These are phyloP conservation scores for Claviceps pusilla DNA, from an alignment of 2,329 filamentous ascomycete species.

Conservation along the genomic window DNA sequence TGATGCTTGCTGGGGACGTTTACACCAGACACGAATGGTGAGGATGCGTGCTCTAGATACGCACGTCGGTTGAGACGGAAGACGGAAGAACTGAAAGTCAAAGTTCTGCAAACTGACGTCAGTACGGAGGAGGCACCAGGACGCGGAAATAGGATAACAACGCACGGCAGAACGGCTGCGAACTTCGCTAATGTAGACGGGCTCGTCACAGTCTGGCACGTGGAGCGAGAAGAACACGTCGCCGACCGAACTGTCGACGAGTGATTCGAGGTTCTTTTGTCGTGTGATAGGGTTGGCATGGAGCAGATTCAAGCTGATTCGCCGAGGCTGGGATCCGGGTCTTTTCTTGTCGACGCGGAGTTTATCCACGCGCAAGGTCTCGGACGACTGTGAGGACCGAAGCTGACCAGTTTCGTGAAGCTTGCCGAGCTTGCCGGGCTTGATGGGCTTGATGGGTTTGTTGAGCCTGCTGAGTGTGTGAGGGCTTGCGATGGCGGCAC, in stretches of 20 bases:
- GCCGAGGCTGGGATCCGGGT: constrained; percentile 19
- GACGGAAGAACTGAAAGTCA: constrained; percentile 72
- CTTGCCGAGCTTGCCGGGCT: constrained; percentile 43
- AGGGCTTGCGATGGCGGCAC: constrained; percentile 53
- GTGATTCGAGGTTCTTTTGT: constrained; percentile 62
- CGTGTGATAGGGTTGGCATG: constrained; percentile 33
- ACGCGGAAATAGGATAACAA: background rate
- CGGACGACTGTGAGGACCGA: constrained; percentile 36
- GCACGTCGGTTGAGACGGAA: constrained; percentile 44
- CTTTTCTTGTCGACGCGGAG: constrained; percentile 5
- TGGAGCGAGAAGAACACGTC: constrained; percentile 84
- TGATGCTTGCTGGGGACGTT: constrained; percentile 31
- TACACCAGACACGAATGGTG: constrained; percentile 62
- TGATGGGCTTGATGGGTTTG: constrained; percentile 46
- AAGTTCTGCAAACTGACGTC: constrained; percentile 45
- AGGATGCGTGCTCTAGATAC: constrained; percentile 52
- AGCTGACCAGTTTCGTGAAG: constrained; percentile 32
- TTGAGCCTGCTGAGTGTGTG: constrained; percentile 17
- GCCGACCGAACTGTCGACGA: constrained; percentile 57
- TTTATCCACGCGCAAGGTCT: constrained; percentile 8
- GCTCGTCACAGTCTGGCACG: constrained; percentile 46
- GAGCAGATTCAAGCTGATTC: constrained; percentile 35
- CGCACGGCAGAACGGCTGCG: constrained; percentile 56
- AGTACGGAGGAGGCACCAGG: background rate
- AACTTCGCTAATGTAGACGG: constrained; percentile 82